Percentiles rank a stretch among this genome's conserved stretches.
Conservation (phyloP, 768 basidiomycete species). For the Calocera viscosa region DNA sequence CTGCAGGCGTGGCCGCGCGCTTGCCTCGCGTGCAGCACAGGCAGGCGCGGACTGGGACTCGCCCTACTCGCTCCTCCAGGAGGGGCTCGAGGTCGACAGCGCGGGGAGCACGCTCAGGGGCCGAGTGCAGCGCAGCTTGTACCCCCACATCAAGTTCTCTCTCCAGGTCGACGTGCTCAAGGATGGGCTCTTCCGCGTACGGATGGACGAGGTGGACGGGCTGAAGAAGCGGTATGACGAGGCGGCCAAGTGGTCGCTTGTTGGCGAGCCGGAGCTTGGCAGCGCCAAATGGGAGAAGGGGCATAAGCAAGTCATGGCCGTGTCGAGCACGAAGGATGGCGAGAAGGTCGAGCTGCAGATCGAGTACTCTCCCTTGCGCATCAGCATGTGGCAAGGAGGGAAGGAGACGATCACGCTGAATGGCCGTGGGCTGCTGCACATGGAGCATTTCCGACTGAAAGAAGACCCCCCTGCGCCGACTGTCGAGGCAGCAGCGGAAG, state of each 20-base stretch:
- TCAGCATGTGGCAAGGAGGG: slow-evolving; percentile 59
- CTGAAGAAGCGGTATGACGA: slow-evolving; percentile 82
- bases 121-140: slow-evolving; percentile 62
- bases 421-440: slow-evolving; percentile 77
- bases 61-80: slow-evolving; percentile 65
- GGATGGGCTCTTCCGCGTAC: slow-evolving; percentile 79
- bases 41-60: slow-evolving; percentile 56
- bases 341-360: slow-evolving; percentile 56
- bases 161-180: slow-evolving; percentile 74
- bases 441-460: slow-evolving; percentile 84
- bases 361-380: slow-evolving; percentile 58
- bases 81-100: slow-evolving; percentile 40
- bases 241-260: slow-evolving; percentile 77
- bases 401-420: slow-evolving; percentile 82
- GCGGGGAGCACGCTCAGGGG: slow-evolving; percentile 54
- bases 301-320: slow-evolving; percentile 48
- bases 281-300: slow-evolving; percentile 52
- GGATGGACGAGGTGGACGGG: slow-evolving; percentile 80
- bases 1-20: slow-evolving; percentile 79
- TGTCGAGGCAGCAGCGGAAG: slow-evolving; percentile 28
- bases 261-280: slow-evolving; percentile 55
- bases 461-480: slow-evolving; percentile 34
- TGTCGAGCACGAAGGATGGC: slow-evolving; percentile 44
- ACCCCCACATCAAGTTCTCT: slow-evolving; percentile 70
- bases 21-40: slow-evolving; percentile 58